Conservation (phyloP, 2,329 filamentous ascomycete species). For the Hypomyces rosellus region DNA sequence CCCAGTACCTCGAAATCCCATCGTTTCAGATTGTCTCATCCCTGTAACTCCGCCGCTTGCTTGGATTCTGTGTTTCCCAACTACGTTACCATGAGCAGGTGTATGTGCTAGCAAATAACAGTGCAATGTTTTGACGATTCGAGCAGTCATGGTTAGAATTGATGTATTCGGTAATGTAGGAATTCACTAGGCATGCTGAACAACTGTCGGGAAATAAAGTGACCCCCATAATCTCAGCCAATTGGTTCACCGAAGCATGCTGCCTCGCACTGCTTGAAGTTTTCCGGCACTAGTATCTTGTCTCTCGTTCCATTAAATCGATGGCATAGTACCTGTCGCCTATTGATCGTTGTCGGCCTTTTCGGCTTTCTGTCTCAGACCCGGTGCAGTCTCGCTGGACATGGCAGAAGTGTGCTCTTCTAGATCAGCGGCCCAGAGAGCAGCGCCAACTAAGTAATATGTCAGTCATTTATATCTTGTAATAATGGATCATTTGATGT, state of each 20-base stretch:
- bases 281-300: too few relatives aligned
- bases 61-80: not conserved
- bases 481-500: not conserved
- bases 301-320: too few relatives aligned
- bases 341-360: constrained; percentile 32
- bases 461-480: constrained; percentile 5
- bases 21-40: not conserved
- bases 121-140: too few relatives aligned
- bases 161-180: too few relatives aligned
- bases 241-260: too few relatives aligned
- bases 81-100: too few relatives aligned
- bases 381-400: constrained; percentile 45
- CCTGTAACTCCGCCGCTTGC: not conserved
- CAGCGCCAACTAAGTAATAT: constrained; percentile 64
- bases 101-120: too few relatives aligned
- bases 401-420: constrained; percentile 51
- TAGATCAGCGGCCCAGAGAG: constrained; percentile 88
- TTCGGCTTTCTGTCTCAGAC: constrained; percentile 42
- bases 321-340: constrained; percentile 17
- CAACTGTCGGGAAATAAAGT: not conserved
- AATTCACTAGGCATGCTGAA: not conserved
- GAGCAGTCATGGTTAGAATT: too few relatives aligned
- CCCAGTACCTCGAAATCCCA: not conserved
- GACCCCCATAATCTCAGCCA: not conserved
- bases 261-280: too few relatives aligned